Evolutionary conservation across 1,284 basidiomycete species (phyloP), one percentile per base, ranked within the genome.

Genomic region (Malassezia japonica): DNA sequence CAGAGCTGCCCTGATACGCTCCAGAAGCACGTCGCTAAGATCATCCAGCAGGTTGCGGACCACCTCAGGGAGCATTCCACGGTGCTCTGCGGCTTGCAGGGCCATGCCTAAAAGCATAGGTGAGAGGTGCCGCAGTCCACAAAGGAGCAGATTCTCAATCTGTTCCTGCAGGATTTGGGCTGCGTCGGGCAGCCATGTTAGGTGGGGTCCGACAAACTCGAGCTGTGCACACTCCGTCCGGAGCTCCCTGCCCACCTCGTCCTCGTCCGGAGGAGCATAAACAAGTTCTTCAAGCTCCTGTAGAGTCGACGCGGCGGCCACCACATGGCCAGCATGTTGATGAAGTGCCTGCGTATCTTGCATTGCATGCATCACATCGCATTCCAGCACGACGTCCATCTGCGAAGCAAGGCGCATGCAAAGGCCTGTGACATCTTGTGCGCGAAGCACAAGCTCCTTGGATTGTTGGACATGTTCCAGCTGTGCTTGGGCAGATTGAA

Each of bases 61-160:
- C 12, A 48, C 28, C 1, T 15, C n/a, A 1, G n/a, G 25, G 9
- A 54, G 20, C 21, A 23, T 7, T 1, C 33, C 10, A 8, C 42
- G 40, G 33, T 42, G 16, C 4, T 38, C 31, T 13, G 51, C 51
- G 1, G 51, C 46, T 16, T 54, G 51, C 16, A 54, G 12, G 0
- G 46, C 33, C 2, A 13, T 16, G 1, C 46, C 40, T 0, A 54
- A 29, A 13, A 54, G 28, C 18, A n/a, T 9, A n/a, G 47, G 47
- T 6, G 51, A 54, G 7, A 54, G 16, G 6, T 10, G 27, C 2
- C 51, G 51, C 33, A 54, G 21, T 3, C 51, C 51, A 23, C 29
- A 43, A 16, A 54, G 25, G 3, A 54, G 33, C 18, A 43, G 9
- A 13, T 38, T 44, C 34, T 54, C 47, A 16, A 48, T 28, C 15